phyloP scores from a whole-genome alignment of 2,329 filamentous ascomycete genomes.

The Diaporthe batatas region DNA sequence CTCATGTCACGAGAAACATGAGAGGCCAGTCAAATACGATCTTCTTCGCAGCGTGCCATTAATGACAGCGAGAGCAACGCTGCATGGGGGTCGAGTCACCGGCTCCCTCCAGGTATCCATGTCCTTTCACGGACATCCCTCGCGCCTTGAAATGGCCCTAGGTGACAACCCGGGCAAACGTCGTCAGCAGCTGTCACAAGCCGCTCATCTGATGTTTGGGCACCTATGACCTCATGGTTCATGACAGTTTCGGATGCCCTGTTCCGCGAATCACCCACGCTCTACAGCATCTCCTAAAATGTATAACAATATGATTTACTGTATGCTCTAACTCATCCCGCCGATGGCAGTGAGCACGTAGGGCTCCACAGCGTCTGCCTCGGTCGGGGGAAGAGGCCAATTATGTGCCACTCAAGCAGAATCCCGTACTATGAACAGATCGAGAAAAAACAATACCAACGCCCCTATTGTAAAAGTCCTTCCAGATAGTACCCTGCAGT shows the following conservation, averaged over 20 bases:
- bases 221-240: conserved; percentile 16
- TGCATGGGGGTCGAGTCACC: background rate
- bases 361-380: background rate
- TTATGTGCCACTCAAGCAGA: conserved; percentile 25
- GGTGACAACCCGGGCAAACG: conserved; percentile 2
- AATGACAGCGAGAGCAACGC: too few species aligned
- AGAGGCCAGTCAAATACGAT: background rate
- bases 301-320: conserved; percentile 18
- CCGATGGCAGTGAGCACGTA: background rate
- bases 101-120: background rate
- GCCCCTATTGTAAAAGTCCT: background rate
- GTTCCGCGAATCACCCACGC: background rate
- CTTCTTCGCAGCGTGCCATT: too few species aligned
- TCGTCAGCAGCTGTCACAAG: conserved; percentile 27
- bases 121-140: background rate
- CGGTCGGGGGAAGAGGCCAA: background rate
- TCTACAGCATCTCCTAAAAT: background rate
- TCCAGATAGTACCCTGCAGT: conserved; percentile 8
- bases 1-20: too few species aligned
- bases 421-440: conserved; percentile 17
- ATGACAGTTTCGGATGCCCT: background rate
- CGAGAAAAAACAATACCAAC: conserved; percentile 11
- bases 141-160: conserved; percentile 4
- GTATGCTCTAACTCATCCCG: conserved; percentile 24
- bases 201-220: conserved; percentile 28